Percentiles rank a stretch among this genome's conserved stretches.
Conservation (phyloP, 176 grass and related monocot genomes). For the Echinochloa phyllopogon region DNA sequence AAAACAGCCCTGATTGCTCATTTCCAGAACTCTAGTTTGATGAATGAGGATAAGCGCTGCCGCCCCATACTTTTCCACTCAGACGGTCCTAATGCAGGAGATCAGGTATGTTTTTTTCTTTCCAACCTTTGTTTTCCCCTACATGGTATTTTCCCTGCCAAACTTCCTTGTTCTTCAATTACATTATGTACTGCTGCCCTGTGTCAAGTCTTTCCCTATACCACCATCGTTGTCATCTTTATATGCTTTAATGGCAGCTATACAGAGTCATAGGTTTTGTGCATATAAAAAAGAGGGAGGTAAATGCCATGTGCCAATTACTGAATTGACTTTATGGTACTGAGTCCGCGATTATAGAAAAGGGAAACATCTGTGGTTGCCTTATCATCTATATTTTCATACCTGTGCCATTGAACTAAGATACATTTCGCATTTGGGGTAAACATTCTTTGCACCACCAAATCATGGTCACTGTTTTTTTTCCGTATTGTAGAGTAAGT, state of each 20-base stretch:
- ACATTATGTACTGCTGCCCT: neutral
- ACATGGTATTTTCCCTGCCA: neutral
- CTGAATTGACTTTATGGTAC: neutral
- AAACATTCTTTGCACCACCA: neutral
- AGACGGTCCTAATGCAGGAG: slow-evolving; percentile 93
- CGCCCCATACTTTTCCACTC: slow-evolving; percentile 97
- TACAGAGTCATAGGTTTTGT: slow-evolving; percentile 3
- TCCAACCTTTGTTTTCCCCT: neutral
- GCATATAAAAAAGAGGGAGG: neutral
- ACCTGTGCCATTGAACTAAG: neutral
- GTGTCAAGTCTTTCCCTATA: neutral
- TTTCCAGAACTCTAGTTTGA: slow-evolving; percentile 98
- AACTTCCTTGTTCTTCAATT: neutral
- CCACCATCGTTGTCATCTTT: neutral
- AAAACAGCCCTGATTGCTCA: slow-evolving; percentile 79
- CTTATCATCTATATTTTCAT: slow-evolving; percentile 23
- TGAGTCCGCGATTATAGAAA: neutral
- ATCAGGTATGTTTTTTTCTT: slow-evolving; percentile 65
- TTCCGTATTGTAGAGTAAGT: slow-evolving; percentile 10
- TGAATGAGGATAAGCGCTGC: slow-evolving; percentile 99
- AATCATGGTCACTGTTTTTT: neutral
- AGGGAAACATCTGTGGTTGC: neutral
- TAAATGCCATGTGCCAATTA: neutral
- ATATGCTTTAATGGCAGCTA: neutral
- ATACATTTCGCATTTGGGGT: neutral